Evolutionary conservation across 805 yeast species (phyloP).

Genomic region (Tetrapisispora iriomotensis): DNA sequence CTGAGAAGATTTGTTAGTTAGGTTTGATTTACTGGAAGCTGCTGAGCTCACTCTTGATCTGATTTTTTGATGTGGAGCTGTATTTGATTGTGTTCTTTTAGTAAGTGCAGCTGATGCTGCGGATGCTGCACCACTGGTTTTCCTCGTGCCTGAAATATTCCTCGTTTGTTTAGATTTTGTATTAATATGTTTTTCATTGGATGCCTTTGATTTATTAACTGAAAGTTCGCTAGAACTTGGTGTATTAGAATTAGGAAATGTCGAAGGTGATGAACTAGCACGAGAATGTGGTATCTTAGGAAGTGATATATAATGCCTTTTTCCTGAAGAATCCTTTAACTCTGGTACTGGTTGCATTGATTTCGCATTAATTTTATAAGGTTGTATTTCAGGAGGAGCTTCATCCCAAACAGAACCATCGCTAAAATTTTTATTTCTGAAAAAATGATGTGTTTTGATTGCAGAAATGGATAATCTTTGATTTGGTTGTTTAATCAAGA

Average conservation of each 20-base stretch:
- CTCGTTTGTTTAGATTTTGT: slow-evolving; percentile 6
- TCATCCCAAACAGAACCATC: slow-evolving; percentile 50
- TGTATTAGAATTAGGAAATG: neutral
- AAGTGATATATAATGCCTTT: slow-evolving; percentile 5
- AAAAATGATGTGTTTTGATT: slow-evolving; percentile 58
- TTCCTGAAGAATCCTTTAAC: neutral
- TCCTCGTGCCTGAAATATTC: slow-evolving; percentile 4
- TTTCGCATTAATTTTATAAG: slow-evolving; percentile 65
- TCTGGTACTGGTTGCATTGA: slow-evolving; percentile 67
- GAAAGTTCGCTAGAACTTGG: neutral
- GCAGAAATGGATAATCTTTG: slow-evolving; percentile 48
- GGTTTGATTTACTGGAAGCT: neutral
- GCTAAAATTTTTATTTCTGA: slow-evolving; percentile 44
- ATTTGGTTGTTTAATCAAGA: slow-evolving; percentile 53
- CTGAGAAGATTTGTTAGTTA: neutral
- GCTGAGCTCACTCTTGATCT: slow-evolving; percentile 1
- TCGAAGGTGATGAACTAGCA: slow-evolving; percentile 13
- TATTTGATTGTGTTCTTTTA: slow-evolving; percentile 11
- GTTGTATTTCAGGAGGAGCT: slow-evolving; percentile 55
- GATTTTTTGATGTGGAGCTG: slow-evolving; percentile 3
- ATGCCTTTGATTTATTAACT: slow-evolving; percentile 11
- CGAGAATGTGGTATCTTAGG: slow-evolving; percentile 15
- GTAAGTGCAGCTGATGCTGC: slow-evolving; percentile 18
- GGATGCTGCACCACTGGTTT: slow-evolving; percentile 15
- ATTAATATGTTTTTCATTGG: slow-evolving; percentile 15